A percentile compares a stretch with the other conserved stretches of the same genome.
Conservation (phyloP, 257 asterid genomes). For the Fraxinus excelsior region DNA sequence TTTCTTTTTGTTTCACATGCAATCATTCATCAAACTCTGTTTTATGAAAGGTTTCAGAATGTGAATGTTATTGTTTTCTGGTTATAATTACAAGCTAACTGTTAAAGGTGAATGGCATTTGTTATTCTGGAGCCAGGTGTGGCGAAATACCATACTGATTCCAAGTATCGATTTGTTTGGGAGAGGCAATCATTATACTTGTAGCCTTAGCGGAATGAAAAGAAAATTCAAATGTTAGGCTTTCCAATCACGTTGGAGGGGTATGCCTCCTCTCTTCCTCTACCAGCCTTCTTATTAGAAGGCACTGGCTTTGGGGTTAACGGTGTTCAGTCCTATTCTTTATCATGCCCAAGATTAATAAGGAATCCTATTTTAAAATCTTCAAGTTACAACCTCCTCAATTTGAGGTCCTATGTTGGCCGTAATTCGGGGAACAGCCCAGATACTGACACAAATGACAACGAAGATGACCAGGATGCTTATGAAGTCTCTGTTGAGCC, state of each 20-base stretch:
- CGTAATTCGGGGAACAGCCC: constrained; percentile 26
- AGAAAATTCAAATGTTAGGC: constrained; percentile 2
- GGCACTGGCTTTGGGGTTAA: not conserved
- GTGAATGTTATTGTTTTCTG: not conserved
- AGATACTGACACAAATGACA: constrained; percentile 30
- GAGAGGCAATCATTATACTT: not conserved
- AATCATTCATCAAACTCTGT: not conserved
- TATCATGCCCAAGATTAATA: not conserved
- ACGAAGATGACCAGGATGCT: constrained; percentile 24
- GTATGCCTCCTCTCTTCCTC: not conserved
- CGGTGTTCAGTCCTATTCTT: not conserved
- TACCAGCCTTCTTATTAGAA: not conserved
- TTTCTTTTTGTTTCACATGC: not conserved
- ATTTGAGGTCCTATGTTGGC: constrained; percentile 37
- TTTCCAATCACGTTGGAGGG: not conserved
- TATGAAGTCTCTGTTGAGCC: constrained; percentile 29
- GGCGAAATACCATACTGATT: not conserved
- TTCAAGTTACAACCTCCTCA: constrained; percentile 9
- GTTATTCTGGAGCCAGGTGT: not conserved
- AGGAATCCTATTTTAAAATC: constrained; percentile 5
- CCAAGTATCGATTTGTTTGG: not conserved
- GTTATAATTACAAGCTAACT: not conserved
- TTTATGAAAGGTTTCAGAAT: not conserved
- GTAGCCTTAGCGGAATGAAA: not conserved
- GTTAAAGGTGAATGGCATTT: not conserved